A percentile compares a stretch with the other conserved stretches of the same genome.
phyloP scores from a whole-genome alignment of 768 basidiomycete genomes.

The Omphalotus guepiniiformis region DNA sequence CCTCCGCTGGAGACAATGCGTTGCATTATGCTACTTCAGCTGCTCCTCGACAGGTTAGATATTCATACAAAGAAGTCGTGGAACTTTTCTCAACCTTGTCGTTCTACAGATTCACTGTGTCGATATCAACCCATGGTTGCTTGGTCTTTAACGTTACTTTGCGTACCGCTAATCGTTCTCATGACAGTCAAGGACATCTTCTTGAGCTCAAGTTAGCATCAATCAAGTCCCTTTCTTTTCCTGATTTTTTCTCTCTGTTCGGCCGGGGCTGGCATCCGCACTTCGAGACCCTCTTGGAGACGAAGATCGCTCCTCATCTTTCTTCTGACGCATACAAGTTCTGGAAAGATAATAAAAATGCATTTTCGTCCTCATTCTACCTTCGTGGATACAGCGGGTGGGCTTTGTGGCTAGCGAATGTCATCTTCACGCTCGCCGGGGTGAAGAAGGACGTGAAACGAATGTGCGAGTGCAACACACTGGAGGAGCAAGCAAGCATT shows the following conservation, averaged over 20 bases:
- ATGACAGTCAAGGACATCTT: slow-evolving; percentile 50
- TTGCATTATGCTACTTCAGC: background rate
- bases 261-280: slow-evolving; percentile 48
- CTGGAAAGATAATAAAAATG: slow-evolving; percentile 42
- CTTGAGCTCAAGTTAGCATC: slow-evolving; percentile 63
- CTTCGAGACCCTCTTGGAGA: slow-evolving; percentile 49
- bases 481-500: slow-evolving; percentile 45
- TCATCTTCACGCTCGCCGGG: slow-evolving; percentile 46
- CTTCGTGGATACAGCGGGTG: slow-evolving; percentile 48
- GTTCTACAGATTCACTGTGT: slow-evolving; percentile 47
- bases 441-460: slow-evolving; percentile 38
- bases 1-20: slow-evolving; percentile 4
- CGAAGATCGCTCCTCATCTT: slow-evolving; percentile 47
- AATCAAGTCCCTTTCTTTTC: slow-evolving; percentile 36
- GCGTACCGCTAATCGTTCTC: background rate
- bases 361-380: slow-evolving; percentile 37
- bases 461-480: slow-evolving; percentile 38
- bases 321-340: slow-evolving; percentile 57
- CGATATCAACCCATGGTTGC: slow-evolving; percentile 50
- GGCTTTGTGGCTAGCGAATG: slow-evolving; percentile 48
- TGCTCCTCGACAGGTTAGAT: background rate
- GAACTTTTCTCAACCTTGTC: no score
- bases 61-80: no score
- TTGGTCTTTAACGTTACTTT: background rate
- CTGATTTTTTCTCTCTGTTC: slow-evolving; percentile 51